These are phyloP conservation scores for Penicillium thymicola DNA, from an alignment of 2,329 filamentous ascomycete genomes.

Conservation along the genomic window DNA sequence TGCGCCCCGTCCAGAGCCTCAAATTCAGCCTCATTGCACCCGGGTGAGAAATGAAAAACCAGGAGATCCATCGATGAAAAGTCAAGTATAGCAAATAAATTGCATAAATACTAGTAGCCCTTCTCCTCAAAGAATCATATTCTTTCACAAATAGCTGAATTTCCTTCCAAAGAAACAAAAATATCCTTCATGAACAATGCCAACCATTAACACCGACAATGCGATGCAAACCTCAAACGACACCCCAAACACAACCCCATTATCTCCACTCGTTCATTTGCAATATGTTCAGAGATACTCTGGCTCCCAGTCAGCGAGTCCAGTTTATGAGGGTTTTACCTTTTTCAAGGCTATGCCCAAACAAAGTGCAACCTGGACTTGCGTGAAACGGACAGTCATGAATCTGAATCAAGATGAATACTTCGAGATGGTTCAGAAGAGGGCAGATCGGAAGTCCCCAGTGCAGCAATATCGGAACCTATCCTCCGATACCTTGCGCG, in stretches of 20 bases:
- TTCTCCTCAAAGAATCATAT: neutral
- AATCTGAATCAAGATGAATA: conserved; percentile 33
- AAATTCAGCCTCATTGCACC: neutral
- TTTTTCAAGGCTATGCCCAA: conserved; percentile 33
- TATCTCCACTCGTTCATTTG: neutral
- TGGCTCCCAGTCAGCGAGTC: conserved; percentile 3
- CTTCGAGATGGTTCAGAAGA: conserved; percentile 29
- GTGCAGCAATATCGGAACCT: conserved; percentile 32
- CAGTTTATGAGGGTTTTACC: conserved; percentile 34
- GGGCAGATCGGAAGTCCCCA: conserved; percentile 26
- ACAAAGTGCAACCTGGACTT: conserved; percentile 31
- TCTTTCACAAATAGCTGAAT: no score
- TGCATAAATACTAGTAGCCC: neutral
- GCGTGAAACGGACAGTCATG: conserved; percentile 30
- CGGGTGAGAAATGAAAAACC: neutral
- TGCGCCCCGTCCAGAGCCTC: no score
- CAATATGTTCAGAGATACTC: neutral
- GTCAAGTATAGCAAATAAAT: neutral
- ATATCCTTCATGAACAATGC: neutral
- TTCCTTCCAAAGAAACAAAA: neutral
- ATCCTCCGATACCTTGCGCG: conserved; percentile 24
- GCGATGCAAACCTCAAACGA: neutral
- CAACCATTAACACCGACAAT: neutral
- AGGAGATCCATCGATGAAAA: neutral
- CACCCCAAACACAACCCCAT: neutral